These are phyloP conservation scores for Dothistroma pini DNA, from an alignment of 2,329 filamentous ascomycete species.

Conservation along the genomic window DNA sequence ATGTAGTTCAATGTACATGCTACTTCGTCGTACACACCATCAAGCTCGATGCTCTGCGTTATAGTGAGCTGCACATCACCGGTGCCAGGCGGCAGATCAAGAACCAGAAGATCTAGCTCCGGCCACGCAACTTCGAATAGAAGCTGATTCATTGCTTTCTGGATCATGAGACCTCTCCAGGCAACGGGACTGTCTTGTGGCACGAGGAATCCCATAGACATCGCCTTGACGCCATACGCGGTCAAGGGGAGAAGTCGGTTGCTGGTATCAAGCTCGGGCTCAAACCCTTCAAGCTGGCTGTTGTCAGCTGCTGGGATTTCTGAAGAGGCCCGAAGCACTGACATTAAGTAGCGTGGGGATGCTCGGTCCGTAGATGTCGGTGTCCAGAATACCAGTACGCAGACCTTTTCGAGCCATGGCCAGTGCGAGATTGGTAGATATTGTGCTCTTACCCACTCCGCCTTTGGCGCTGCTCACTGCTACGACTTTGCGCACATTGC, in stretches of 20 bases:
- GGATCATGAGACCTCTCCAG: constrained; percentile 96
- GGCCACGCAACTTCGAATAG: constrained; percentile 95
- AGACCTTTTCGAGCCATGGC: constrained; percentile 79
- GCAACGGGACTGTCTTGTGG: constrained; percentile 77
- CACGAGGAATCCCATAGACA: constrained; percentile 97
- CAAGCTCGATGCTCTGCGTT: constrained; percentile 86
- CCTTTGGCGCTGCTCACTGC: constrained; percentile 97
- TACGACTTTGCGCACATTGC: constrained; percentile 83
- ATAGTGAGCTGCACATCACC: constrained; percentile 97
- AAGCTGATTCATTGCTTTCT: constrained; percentile 93
- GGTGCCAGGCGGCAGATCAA: constrained; percentile 91
- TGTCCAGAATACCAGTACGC: constrained; percentile 83
- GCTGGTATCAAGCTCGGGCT: constrained; percentile 38
- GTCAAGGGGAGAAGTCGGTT: constrained; percentile 82
- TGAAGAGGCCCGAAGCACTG: not conserved
- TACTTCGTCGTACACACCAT: constrained; percentile 32
- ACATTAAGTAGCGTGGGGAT: constrained; percentile 74
- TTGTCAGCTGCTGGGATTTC: not conserved
- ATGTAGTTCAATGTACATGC: not conserved
- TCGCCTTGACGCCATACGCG: constrained; percentile 94
- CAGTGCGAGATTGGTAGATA: constrained; percentile 88
- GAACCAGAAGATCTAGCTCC: constrained; percentile 77
- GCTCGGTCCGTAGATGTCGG: constrained; percentile 94
- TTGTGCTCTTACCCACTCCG: constrained; percentile 95
- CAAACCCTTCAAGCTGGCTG: constrained; percentile 31